A percentile compares a stretch with the other conserved stretches of the same genome.
Conservation (phyloP, 2,329 filamentous ascomycete species). For the Tolypocladium tropicale region DNA sequence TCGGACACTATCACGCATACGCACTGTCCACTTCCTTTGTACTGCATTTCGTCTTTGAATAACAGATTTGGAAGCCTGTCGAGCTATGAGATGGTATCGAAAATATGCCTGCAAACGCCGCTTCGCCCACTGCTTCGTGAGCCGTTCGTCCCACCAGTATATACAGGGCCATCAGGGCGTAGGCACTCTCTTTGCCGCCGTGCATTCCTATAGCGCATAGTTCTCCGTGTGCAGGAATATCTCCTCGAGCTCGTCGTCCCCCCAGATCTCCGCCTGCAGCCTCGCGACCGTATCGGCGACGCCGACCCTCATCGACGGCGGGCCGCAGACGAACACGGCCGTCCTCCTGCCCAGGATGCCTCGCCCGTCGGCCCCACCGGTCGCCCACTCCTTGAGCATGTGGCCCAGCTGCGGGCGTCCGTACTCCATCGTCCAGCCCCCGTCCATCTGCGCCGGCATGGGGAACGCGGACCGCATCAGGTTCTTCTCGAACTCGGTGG, state of each 20-base stretch:
- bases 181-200: not conserved
- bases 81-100: not conserved
- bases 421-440: constrained; percentile 88
- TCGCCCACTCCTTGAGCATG: constrained; percentile 75
- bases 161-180: not conserved
- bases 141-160: not conserved
- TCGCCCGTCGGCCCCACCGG: constrained; percentile 53
- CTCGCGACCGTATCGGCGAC: constrained; percentile 78
- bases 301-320: constrained; percentile 75
- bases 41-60: no score
- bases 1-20: not conserved
- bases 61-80: no score
- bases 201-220: constrained; percentile 58
- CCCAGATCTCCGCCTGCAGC: constrained; percentile 76
- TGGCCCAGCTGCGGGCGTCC: constrained; percentile 80
- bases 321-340: constrained; percentile 89
- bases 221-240: constrained; percentile 94
- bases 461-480: constrained; percentile 87
- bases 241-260: constrained; percentile 69
- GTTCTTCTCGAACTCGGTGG: constrained; percentile 80
- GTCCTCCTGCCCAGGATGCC: constrained; percentile 69
- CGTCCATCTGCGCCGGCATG: constrained; percentile 53
- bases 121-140: not conserved
- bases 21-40: no score
- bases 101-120: not conserved